Evolutionary conservation across 768 basidiomycete species (phyloP), one percentile per base, ranked within the genome.

Genomic region (Sporobolomyces phaffii): DNA sequence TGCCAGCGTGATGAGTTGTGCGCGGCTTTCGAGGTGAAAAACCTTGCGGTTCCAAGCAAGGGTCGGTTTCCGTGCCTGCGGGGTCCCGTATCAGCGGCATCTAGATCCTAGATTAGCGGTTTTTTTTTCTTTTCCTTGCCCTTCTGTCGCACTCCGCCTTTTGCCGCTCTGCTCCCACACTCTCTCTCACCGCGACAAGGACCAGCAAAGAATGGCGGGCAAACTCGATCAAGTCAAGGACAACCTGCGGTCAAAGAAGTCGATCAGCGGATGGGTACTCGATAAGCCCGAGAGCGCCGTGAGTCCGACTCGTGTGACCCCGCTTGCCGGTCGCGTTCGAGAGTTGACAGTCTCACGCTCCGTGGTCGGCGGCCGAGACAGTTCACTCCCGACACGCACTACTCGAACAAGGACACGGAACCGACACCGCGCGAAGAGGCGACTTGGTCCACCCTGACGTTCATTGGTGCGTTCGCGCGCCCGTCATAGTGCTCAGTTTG

Each of bases 371-470:
- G 4, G 1, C 10, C 9, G 17, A 18, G 3, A 11, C 40, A 67
- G 65, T 69, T 69, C 52, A 56, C 68, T 10, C 68, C 68, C 9
- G 34, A 40, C 14, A 22, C 10, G 3, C 14, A 28, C 2, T 68
- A 62, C 61, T 36, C 41, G 2, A 68, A 68, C 38, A 33, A 48
- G 9, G 67, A 61, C 53, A 49, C 44, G 47, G 66, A 68, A 41
- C 66, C 66, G 3, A 49, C 52, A 0, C 45, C 60, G 3, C 29
- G 14, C 0, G 53, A 62, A 38, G 48, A 68, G 11, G 28, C 28
- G 22, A 52, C 59, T 13, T 68, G 66, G 66, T 52, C 29, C 2
- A 24, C 33, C 1, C 2, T 0, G 29, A 54, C 48, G 0, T 56
- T 64, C 44, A 11, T 56, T 10, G 58, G n/a, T n/a, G n/a, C n/a